Evolutionary conservation across 2,329 filamentous ascomycete genomes (phyloP), one percentile per base, ranked within the genome.

Genomic region (Ceratocystis smalleyi): DNA sequence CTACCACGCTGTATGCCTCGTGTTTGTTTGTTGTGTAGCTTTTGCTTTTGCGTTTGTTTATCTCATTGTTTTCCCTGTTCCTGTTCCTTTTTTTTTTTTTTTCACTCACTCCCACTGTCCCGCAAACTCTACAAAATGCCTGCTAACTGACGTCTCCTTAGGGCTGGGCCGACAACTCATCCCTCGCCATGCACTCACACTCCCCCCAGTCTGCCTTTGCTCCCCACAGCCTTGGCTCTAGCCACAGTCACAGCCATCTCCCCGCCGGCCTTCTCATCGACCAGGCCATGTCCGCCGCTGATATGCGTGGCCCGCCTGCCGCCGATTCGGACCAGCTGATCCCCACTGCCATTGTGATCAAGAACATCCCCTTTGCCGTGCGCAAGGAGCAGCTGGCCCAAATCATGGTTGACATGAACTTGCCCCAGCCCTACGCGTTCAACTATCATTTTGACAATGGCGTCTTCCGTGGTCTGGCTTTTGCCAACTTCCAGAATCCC

Each of bases 381-480:
- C 91, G 96, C 75, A 97, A 97, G 76, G 94, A 99, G 75, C 90
- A 92, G 71, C 81, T 99, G 47, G 89, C 95, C 43, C 84, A 86
- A 68, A 81, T 96, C 69, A 99, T 99, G 94, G 89, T 91, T 7
- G 89, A 96, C 22, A 83, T 97, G 81, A 88, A 90, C 69, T 82
- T 99, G 47, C 94, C 94, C 0, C 83, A 97, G 69, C 94, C 94
- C 0, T 99, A 99, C 72, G 94, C 94, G 12, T 99, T 99, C 80
- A 99, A 99, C 79, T 97, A 99, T 72, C 94, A 99, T 75, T 99
- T 99, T 72, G 94, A 99, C 73, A 95, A 95, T 71, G 94, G 94
- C 32, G 91, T 99, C 32, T 99, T 99, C 78, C 82, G 94, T 65
- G 94, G 94, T 5, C 79, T 99, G 62, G 94, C 94, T 1, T 99